Evolutionary conservation across 192 early-diverging fungal genomes (phyloP).

Genomic region (Mortierella claussenii): DNA sequence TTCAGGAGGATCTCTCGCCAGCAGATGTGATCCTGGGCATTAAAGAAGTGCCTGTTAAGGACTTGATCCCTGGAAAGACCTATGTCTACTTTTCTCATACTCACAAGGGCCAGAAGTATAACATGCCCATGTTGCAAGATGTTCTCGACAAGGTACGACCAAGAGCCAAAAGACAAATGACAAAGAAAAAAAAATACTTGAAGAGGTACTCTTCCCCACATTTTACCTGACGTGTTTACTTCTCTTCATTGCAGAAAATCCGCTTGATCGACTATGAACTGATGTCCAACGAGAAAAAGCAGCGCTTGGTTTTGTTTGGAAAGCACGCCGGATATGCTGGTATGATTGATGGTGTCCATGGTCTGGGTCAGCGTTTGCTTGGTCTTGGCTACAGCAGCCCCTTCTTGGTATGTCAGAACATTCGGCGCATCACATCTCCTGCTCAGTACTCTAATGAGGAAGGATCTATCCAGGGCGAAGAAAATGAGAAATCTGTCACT

Average conservation of each 20-base stretch:
- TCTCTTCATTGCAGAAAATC: constrained; percentile 67
- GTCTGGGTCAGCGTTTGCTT: constrained; percentile 89
- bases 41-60: constrained; percentile 91
- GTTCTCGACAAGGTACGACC: constrained; percentile 85
- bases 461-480: too few relatives aligned
- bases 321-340: constrained; percentile 95
- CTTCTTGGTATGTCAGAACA: constrained; percentile 87
- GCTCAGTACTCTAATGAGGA: too few relatives aligned
- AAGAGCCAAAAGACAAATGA: neutral
- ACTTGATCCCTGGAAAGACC: constrained; percentile 88
- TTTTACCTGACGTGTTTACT: neutral
- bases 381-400: constrained; percentile 93
- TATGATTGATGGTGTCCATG: constrained; percentile 93
- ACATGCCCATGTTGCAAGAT: constrained; percentile 89
- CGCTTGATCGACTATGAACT: constrained; percentile 97
- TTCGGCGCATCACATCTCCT: too few relatives aligned
- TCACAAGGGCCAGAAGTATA: constrained; percentile 95
- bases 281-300: constrained; percentile 77
- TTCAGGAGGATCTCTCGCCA: constrained; percentile 86
- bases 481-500: too few relatives aligned
- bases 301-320: constrained; percentile 92
- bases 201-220: neutral
- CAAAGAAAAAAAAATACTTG: neutral
- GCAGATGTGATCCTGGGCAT: constrained; percentile 96
- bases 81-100: constrained; percentile 98